Conservation (phyloP, 2,329 filamentous ascomycete species). For the Paecilomyces niveus region DNA sequence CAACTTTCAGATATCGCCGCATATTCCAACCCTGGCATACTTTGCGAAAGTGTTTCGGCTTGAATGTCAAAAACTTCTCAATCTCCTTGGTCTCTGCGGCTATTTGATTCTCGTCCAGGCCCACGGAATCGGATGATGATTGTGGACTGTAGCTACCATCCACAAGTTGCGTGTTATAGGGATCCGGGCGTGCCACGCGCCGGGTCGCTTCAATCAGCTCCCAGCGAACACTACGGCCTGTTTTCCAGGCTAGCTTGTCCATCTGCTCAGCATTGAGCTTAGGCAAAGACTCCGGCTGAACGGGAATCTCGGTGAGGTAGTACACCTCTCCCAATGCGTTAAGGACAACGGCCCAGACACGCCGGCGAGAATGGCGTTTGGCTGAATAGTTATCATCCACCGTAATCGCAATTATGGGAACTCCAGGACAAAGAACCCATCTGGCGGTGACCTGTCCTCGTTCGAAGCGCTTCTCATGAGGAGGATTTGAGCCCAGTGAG, state of each 20-base stretch:
- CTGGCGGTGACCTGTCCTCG: conserved; percentile 76
- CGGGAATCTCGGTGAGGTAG: conserved; percentile 68
- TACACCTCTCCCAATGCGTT: conserved; percentile 91
- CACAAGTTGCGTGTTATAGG: conserved; percentile 59
- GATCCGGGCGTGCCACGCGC: conserved; percentile 63
- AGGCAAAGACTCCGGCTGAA: conserved; percentile 43
- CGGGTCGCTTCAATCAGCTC: conserved; percentile 70
- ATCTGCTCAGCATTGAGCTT: conserved; percentile 44
- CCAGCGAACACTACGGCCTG: conserved; percentile 75
- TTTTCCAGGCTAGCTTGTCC: conserved; percentile 67
- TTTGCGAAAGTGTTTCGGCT: conserved; percentile 70
- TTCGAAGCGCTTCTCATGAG: conserved; percentile 56
- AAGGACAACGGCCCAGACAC: conserved; percentile 85
- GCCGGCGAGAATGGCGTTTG: conserved; percentile 60
- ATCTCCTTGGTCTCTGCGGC: conserved; percentile 73
- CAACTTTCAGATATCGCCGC: conserved; percentile 74
- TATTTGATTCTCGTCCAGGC: conserved; percentile 62
- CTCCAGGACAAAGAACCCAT: conserved; percentile 86
- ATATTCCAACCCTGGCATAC: conserved; percentile 87
- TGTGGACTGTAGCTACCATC: conserved; percentile 74
- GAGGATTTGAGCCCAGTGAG: conserved; percentile 57
- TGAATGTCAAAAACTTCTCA: conserved; percentile 64
- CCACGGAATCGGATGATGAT: conserved; percentile 67
- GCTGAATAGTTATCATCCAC: conserved; percentile 76
- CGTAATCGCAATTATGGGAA: conserved; percentile 77